These are phyloP conservation scores for Myxozyma vanderwaltii DNA, from an alignment of 805 yeast species.

Conservation along the genomic window DNA sequence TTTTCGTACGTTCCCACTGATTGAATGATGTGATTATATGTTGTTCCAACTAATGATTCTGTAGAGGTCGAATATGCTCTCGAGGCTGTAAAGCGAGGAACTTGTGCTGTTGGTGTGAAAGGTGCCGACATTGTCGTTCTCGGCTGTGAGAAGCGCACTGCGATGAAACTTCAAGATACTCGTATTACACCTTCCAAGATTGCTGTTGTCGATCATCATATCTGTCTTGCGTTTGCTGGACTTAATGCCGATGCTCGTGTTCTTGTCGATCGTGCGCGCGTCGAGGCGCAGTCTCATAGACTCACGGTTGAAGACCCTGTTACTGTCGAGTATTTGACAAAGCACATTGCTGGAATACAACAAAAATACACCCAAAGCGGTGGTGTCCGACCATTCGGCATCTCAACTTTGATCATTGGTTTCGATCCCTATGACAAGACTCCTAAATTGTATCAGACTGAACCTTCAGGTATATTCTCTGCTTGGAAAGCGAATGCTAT, in stretches of 20 bases:
- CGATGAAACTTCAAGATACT: slow-evolving; percentile 93
- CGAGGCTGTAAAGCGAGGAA: slow-evolving; percentile 97
- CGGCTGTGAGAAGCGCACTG: slow-evolving; percentile 96
- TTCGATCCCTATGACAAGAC: slow-evolving; percentile 81
- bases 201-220: slow-evolving; percentile 86
- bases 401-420: slow-evolving; percentile 92
- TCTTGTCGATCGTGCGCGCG: slow-evolving; percentile 90
- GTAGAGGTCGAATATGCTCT: slow-evolving; percentile 92
- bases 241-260: slow-evolving; percentile 98
- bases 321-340: slow-evolving; percentile 85
- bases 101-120: slow-evolving; percentile 96
- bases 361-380: slow-evolving; percentile 97
- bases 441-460: slow-evolving; percentile 90
- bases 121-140: slow-evolving; percentile 86
- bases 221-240: slow-evolving; percentile 93
- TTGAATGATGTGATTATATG: background rate
- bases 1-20: slow-evolving; percentile 63
- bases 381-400: slow-evolving; percentile 98
- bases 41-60: slow-evolving; percentile 40
- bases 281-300: slow-evolving; percentile 94
- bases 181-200: slow-evolving; percentile 95
- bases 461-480: slow-evolving; percentile 94
- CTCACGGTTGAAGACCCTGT: slow-evolving; percentile 95
- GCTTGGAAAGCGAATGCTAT: slow-evolving; percentile 99
- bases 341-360: slow-evolving; percentile 96